Evolutionary conservation across 2,329 filamentous ascomycete genomes (phyloP), one percentile per base, ranked within the genome.

Genomic region (Monosporascus ibericus): DNA sequence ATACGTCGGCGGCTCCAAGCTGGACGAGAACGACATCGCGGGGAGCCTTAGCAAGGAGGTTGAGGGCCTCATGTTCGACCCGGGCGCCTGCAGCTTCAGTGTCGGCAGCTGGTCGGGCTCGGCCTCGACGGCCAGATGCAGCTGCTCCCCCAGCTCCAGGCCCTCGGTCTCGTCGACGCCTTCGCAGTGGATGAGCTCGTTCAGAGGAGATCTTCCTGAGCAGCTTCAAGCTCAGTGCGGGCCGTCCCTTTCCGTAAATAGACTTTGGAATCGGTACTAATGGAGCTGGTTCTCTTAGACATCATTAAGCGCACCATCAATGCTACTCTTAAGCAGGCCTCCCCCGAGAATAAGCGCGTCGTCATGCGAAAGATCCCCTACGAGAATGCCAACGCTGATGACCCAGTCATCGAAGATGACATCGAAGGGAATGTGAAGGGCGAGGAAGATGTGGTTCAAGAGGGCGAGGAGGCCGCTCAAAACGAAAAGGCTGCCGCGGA

Each of bases 81-180:
- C 64, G 44, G 64, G 64, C 15, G 53, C 65, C 52, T 64, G 58
- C 57, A 58, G 64, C 60, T 63, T 66, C 53, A 47, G 64, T 50
- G 34, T 62, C 18, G 52, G 52, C 44, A 58, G 55, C 42, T 66
- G n/a, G 39, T 37, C n/a, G 51, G 51, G 18, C 57, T 66, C 17
- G 53, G 56, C n/a, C n/a, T 64, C 18, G 44, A 37, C 38, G 57
- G 60, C 53, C 53, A 65, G 54, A 57, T 65, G 34, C 60, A 66
- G 52, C 58, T 66, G 6, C 55, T 66, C 22, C 58, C 62, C 38
- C 64, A 65, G 37, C 61, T 66, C 34, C 56, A 64, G 51, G 52
- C 54, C 17, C 61, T 66, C 25, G 64, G 62, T 15, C 44, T 64
- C 25, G 54, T 66, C 55, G n/a, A 58, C 47, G 53, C 59, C 6